phyloP scores from a whole-genome alignment of 768 basidiomycete genomes.

The Kwoniella dejecticola region DNA sequence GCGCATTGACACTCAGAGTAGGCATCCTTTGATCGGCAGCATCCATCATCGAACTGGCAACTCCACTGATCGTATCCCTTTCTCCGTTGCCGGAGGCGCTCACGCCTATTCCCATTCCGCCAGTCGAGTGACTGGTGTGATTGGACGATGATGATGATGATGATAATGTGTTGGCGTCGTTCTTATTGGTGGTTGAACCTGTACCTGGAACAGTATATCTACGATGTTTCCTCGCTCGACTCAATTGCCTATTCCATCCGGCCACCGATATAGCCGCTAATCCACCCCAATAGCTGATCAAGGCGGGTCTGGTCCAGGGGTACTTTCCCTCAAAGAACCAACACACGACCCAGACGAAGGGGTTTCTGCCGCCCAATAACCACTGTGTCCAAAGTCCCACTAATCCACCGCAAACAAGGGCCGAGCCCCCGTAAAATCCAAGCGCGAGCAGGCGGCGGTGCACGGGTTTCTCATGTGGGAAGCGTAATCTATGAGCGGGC shows the following conservation, averaged over 20 bases:
- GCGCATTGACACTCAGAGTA: conserved; percentile 82
- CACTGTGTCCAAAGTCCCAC: conserved; percentile 92
- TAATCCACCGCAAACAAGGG: conserved; percentile 74
- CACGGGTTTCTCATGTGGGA: conserved; percentile 77
- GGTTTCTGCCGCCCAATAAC: conserved; percentile 75
- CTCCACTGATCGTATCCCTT: conserved; percentile 25
- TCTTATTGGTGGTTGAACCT: not conserved
- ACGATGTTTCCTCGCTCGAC: conserved; percentile 70
- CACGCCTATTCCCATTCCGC: not conserved
- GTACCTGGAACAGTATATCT: conserved; percentile 49
- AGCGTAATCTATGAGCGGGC: conserved; percentile 74
- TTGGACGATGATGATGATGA: conserved; percentile 1
- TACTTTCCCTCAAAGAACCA: conserved; percentile 75
- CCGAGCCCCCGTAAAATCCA: conserved; percentile 76
- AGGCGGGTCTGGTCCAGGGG: conserved; percentile 74
- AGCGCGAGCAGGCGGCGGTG: conserved; percentile 80
- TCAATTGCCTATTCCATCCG: conserved; percentile 90
- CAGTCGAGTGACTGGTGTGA: not conserved
- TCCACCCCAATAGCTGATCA: conserved; percentile 82
- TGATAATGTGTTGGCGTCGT: not conserved
- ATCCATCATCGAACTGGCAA: conserved; percentile 60
- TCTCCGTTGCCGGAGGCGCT: not conserved
- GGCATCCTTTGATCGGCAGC: conserved; percentile 89
- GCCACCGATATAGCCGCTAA: conserved; percentile 82
- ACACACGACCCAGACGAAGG: conserved; percentile 80